Conservation (phyloP, 2,329 filamentous ascomycete genomes). For the Verticillium zaregamsianum region DNA sequence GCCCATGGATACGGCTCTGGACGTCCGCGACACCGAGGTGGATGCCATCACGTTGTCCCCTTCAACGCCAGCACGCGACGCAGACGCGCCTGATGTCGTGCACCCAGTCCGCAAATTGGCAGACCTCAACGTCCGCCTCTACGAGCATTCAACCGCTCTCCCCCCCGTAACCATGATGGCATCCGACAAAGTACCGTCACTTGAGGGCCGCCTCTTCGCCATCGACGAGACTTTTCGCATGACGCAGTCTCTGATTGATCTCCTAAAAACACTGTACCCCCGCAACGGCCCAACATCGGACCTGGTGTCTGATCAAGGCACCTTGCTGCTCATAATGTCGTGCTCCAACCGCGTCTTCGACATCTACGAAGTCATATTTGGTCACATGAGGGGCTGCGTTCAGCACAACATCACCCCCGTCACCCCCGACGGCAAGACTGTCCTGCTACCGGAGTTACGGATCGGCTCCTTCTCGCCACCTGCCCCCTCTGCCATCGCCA, state of each 20-base stretch:
- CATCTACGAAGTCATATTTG: too few relatives aligned
- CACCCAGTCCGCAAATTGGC: neutral
- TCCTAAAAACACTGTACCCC: neutral
- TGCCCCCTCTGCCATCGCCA: too few relatives aligned
- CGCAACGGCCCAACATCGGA: neutral
- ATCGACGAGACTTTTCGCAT: neutral
- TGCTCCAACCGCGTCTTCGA: too few relatives aligned
- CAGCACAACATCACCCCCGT: too few relatives aligned
- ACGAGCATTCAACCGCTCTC: neutral
- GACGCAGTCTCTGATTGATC: neutral
- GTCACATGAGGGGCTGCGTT: too few relatives aligned
- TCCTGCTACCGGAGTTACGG: too few relatives aligned
- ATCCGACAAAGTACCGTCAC: neutral
- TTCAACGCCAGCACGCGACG: neutral
- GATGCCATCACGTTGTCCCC: neutral
- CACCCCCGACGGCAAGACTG: too few relatives aligned
- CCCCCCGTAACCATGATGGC: neutral
- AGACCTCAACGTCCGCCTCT: neutral
- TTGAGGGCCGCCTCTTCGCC: neutral
- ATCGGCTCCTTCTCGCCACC: too few relatives aligned
- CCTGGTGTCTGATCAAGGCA: neutral
- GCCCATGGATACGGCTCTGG: neutral
- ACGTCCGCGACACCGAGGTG: neutral
- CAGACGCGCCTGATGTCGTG: neutral
- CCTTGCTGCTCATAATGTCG: too few relatives aligned